Evolutionary conservation across 805 yeast species (phyloP).

Genomic region (Yarrowia yakushimensis): DNA sequence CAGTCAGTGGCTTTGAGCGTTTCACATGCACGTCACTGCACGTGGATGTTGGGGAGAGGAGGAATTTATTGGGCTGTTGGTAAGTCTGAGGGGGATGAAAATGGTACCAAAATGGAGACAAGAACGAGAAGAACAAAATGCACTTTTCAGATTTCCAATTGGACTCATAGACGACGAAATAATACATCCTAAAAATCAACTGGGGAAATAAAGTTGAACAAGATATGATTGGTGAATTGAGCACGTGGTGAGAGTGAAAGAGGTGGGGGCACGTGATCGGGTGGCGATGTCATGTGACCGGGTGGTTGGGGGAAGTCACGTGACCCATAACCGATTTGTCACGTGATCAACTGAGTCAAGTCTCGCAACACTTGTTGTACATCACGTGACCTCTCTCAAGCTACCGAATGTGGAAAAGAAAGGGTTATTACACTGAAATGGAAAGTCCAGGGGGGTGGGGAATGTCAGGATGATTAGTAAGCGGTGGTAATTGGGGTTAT

Average conservation of each 20-base stretch:
- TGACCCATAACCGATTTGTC: too few species aligned
- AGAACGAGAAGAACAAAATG: background rate
- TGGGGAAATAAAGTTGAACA: background rate
- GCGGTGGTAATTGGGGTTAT: too few species aligned
- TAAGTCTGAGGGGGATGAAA: too few species aligned
- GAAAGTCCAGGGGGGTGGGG: too few species aligned
- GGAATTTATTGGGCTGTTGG: too few species aligned
- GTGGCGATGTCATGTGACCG: background rate
- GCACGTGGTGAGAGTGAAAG: background rate
- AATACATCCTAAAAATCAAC: background rate
- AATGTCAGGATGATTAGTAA: too few species aligned
- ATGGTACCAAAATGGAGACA: background rate
- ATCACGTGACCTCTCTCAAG: too few species aligned
- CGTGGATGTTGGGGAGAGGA: too few species aligned
- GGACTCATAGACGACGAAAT: background rate
- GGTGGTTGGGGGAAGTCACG: background rate
- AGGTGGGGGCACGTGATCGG: background rate
- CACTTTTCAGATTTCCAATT: background rate
- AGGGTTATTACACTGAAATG: too few species aligned
- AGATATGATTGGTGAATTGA: background rate
- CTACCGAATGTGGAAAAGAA: too few species aligned
- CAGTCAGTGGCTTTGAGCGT: background rate
- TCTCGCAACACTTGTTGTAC: too few species aligned
- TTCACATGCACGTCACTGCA: conserved; percentile 2
- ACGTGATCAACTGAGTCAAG: too few species aligned